These are phyloP conservation scores for Tylopilus rubrobrunneus DNA, from an alignment of 768 basidiomycete species.

Conservation along the genomic window DNA sequence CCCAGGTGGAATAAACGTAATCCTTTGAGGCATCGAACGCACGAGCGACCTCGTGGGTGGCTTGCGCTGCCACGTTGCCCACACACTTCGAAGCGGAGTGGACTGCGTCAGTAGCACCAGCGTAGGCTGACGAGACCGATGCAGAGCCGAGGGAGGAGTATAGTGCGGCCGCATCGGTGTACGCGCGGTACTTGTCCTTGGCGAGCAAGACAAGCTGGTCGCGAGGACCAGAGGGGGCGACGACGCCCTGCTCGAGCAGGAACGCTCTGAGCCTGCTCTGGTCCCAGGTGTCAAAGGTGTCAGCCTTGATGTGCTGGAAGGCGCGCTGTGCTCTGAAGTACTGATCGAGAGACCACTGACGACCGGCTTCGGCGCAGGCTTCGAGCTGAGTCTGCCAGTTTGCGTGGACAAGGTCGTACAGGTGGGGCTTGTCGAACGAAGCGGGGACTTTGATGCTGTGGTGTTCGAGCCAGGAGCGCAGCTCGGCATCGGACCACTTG, in stretches of 20 bases:
- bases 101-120: constrained; percentile 36
- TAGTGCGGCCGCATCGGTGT: constrained; percentile 55
- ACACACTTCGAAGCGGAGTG: constrained; percentile 38
- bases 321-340: constrained; percentile 59
- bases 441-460: constrained; percentile 57
- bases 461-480: constrained; percentile 65
- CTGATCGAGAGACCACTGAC: constrained; percentile 58
- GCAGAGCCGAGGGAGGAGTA: constrained; percentile 48
- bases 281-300: constrained; percentile 77
- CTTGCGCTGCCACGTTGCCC: constrained; percentile 45
- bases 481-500: constrained; percentile 61
- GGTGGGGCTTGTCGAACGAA: constrained; percentile 38
- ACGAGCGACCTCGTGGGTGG: constrained; percentile 47
- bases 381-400: constrained; percentile 49
- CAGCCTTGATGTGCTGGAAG: constrained; percentile 56
- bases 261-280: constrained; percentile 79
- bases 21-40: constrained; percentile 74
- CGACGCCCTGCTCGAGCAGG: constrained; percentile 82
- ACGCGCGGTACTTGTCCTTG: constrained; percentile 62
- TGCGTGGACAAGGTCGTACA: constrained; percentile 48
- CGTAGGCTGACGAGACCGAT: constrained; percentile 48
- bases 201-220: constrained; percentile 81
- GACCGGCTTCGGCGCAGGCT: constrained; percentile 29
- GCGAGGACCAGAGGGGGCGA: constrained; percentile 72
- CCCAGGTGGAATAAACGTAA: constrained; percentile 88